These are phyloP conservation scores for Hypoxylon intermedium DNA, from an alignment of 495 filamentous ascomycete species.

Conservation along the genomic window DNA sequence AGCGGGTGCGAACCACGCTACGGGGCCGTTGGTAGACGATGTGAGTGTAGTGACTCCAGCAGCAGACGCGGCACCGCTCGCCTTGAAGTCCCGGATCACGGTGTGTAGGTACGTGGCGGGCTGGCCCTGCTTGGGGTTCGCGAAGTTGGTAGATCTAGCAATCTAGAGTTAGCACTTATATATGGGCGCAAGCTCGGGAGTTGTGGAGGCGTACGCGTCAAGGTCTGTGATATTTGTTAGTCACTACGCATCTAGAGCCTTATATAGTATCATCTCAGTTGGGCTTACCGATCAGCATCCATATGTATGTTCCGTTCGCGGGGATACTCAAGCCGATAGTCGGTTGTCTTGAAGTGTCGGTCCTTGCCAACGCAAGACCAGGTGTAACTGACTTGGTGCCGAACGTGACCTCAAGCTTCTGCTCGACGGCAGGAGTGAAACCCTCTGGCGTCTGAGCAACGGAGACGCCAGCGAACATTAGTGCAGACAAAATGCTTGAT, in stretches of 20 bases:
- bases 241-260: neutral
- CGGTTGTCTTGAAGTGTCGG: slow-evolving; percentile 49
- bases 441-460: slow-evolving; percentile 53
- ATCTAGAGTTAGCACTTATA: neutral
- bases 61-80: slow-evolving; percentile 35
- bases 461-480: slow-evolving; percentile 33
- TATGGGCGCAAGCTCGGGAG: neutral
- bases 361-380: slow-evolving; percentile 48
- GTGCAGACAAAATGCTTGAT: slow-evolving; percentile 26
- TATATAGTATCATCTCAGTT: neutral
- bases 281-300: slow-evolving; percentile 54
- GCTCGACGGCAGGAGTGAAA: slow-evolving; percentile 48
- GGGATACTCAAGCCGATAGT: slow-evolving; percentile 50
- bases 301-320: slow-evolving; percentile 51
- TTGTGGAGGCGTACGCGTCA: slow-evolving; percentile 47
- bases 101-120: slow-evolving; percentile 54
- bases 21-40: slow-evolving; percentile 47
- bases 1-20: slow-evolving; percentile 50
- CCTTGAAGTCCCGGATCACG: slow-evolving; percentile 54
- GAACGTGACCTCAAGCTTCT: slow-evolving; percentile 54
- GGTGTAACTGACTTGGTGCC: slow-evolving; percentile 51
- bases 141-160: slow-evolving; percentile 48
- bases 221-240: slow-evolving; percentile 40
- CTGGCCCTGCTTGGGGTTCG: slow-evolving; percentile 44
- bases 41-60: slow-evolving; percentile 48